These are phyloP conservation scores for Solanum pinnatisectum DNA, from an alignment of 257 asterid species.

Conservation along the genomic window DNA sequence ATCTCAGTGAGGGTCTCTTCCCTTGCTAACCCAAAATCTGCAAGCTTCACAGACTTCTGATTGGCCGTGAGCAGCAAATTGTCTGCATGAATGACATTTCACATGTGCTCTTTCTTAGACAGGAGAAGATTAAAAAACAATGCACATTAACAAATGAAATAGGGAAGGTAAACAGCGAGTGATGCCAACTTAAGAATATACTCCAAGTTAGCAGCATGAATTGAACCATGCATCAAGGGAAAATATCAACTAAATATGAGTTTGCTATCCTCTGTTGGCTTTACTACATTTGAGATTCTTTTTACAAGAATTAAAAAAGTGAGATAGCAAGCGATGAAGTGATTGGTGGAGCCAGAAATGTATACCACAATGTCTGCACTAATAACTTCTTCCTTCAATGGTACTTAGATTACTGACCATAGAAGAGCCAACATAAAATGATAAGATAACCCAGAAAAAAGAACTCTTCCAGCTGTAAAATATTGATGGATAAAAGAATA, in stretches of 20 bases:
- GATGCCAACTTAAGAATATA: neutral
- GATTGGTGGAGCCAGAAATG: neutral
- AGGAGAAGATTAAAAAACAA: neutral
- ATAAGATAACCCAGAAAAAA: neutral
- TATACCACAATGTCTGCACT: neutral
- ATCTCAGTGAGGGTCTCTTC: conserved; percentile 94
- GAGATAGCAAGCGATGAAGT: neutral
- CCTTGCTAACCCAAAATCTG: conserved; percentile 99
- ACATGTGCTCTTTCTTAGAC: conserved; percentile 15
- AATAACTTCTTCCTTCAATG: neutral
- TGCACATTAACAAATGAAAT: neutral
- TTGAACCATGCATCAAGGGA: neutral
- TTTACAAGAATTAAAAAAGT: neutral
- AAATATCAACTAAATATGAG: neutral
- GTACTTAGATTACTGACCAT: neutral
- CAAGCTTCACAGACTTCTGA: conserved; percentile 91
- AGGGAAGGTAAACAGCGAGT: neutral
- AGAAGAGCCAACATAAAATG: neutral
- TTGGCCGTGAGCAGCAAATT: conserved; percentile 88
- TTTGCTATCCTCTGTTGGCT: neutral
- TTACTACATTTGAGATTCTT: neutral
- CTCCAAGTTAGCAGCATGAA: neutral
- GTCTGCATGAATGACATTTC: conserved; percentile 48
- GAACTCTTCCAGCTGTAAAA: neutral
- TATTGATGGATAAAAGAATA: neutral